phyloP scores from a whole-genome alignment of 179 eudicot genomes.

The Amaranthus tricolor region DNA sequence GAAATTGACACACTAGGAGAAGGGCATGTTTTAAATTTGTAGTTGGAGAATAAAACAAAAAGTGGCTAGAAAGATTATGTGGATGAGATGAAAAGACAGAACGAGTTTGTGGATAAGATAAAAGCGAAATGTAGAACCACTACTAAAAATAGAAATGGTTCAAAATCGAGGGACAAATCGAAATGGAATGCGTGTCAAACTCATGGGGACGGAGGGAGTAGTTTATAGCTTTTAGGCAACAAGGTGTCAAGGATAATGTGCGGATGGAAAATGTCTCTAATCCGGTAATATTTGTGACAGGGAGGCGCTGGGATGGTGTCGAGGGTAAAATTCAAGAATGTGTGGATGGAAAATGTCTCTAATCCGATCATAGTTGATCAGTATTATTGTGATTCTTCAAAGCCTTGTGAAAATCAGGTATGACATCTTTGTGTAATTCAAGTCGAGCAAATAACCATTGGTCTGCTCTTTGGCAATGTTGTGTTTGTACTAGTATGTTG shows the following conservation, averaged over 20 bases:
- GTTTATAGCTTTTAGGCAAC: too few species aligned
- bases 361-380: constrained; percentile 95
- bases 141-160: neutral
- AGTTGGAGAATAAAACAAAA: too few species aligned
- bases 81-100: too few species aligned
- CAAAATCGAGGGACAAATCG: too few species aligned
- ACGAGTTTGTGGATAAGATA: neutral
- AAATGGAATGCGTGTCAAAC: too few species aligned
- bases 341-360: constrained; percentile 79
- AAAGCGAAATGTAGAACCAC: neutral
- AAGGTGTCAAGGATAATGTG: neutral
- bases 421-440: neutral
- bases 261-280: neutral
- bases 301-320: constrained; percentile 81
- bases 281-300: constrained; percentile 31
- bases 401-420: constrained; percentile 82
- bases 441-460: neutral
- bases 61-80: too few species aligned
- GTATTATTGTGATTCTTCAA: constrained; percentile 70
- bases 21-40: too few species aligned
- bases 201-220: too few species aligned
- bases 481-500: neutral
- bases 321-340: constrained; percentile 54
- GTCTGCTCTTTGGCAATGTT: neutral
- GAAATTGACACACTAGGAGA: too few species aligned